Evolutionary conservation across 306 rosid species (phyloP), one percentile per base, ranked within the genome.

Genomic region (Pachyrhizus erosus): DNA sequence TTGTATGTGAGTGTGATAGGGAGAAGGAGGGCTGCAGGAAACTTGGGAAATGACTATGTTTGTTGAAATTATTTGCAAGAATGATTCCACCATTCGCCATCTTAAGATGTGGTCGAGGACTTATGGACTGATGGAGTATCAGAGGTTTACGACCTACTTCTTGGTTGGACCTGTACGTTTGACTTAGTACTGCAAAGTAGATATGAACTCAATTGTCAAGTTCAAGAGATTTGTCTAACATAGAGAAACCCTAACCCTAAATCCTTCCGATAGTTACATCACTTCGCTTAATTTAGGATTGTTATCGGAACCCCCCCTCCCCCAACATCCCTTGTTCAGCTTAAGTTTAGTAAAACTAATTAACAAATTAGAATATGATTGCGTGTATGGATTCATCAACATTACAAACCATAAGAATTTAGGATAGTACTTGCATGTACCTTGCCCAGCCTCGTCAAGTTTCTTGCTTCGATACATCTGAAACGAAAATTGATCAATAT

Each of bases 401-500:
- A 45, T 24, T n/a, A 13, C 18, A 6, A 45, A 26, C 2, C 5
- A 12, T 7, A 34, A 66, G 39, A 7, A 68, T 23, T 26, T 34
- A 42, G 26, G 15, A 67, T 69, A 81, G 39, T 45, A 81, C 86
- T 74, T 64, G 4, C 7, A 5, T 15, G 12, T 69, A 69, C 98
- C 98, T 92, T 90, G 97, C 62, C 97, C 98, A 40, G 84, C 70
- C 80, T 89, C 94, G 57, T 91, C 97, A 70, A 92, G 97, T 86
- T 92, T 94, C 89, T 92, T 94, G 90, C 94, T 94, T 71, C 98
- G 89, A 14, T 92, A 92, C 97, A 94, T 94, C 98, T 94, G 90
- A 73, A 76, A 75, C 49, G 46, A 64, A 51, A 71, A 42, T 12
- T 26, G 2, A 18, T n/a, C n/a, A n/a, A 65, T 31, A 34, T 5